These are phyloP conservation scores for Erythrobasidium yunnanense DNA, from an alignment of 768 basidiomycete species.

Conservation along the genomic window DNA sequence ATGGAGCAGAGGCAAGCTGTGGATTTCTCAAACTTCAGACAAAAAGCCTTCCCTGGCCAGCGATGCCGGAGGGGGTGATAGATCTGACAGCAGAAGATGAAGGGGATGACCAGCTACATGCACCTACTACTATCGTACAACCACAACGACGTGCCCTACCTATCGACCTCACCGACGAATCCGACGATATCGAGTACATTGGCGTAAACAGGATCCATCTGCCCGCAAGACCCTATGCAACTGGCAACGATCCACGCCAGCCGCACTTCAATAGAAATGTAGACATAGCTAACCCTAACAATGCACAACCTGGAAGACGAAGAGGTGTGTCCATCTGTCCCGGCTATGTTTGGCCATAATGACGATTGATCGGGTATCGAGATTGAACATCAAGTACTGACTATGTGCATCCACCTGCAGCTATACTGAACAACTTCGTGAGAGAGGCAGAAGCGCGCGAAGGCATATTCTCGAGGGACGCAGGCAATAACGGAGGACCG, in stretches of 20 bases:
- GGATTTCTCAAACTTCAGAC: not conserved
- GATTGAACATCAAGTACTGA: not conserved
- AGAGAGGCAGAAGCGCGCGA: no score
- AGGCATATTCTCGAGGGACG: no score
- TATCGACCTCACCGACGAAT: constrained; percentile 13
- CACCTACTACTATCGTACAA: not conserved
- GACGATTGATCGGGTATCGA: not conserved
- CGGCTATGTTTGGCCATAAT: not conserved
- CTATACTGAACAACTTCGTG: no score
- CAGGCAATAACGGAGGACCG: no score
- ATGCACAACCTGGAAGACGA: no score
- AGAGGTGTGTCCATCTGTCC: constrained; percentile 2
- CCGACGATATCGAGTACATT: constrained; percentile 17
- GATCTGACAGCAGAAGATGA: not conserved
- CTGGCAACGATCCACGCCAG: constrained; percentile 8
- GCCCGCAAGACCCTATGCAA: not conserved
- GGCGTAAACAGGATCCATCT: not conserved
- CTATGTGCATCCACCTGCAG: not conserved
- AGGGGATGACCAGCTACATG: not conserved
- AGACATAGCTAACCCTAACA: no score
- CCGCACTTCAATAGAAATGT: not conserved
- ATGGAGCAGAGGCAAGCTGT: constrained; percentile 10
- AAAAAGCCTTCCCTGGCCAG: not conserved
- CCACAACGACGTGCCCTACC: not conserved
- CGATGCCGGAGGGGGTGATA: not conserved